Base-by-base conservation (phyloP, 2,329 filamentous ascomycete genomes). In the Fusarium decemcellulare region DNA sequence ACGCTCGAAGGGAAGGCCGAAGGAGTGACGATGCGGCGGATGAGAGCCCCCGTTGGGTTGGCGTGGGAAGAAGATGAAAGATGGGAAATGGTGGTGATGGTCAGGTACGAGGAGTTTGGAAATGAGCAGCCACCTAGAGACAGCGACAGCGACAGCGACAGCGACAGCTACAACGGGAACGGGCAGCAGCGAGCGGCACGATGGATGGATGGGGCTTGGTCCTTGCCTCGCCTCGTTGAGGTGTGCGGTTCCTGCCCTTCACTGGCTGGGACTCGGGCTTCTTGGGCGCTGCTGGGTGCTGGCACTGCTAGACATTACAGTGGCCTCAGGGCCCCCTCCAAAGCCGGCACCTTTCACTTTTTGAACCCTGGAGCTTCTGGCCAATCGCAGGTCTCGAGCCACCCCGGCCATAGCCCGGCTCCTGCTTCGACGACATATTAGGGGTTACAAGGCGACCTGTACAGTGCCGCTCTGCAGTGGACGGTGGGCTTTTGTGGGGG, bases 111-210 rank as follows among this genome's bases (percentile, higher is more conserved):
- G 68, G 61, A 68, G 44, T 65, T 37, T 60, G 58, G 54, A 54
- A 60, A 60, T 60, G 58, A 60, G 57, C 34, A 51, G 48, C 43
- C 55, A 51, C 34, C 67, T 50, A 57, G 64, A 68, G 59, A 48
- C 63, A 67, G 52, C 67, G 63, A 71, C 68, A 71, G 67, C 56
- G 59, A 48, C 63, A 67, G 52, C 67, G 63, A 71, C 68, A 71
- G 67, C 56, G 65, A 44, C 53, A 68, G 54, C 47, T 34, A 16
- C 40, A 63, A 52, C 50, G 59, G 59, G 51, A 63, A 68, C 59
- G 39, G 56, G 43, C 59, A 67, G 36, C 55, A 32, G 44, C 29
- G 23, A 47, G 29, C 34, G 55, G 52, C 44, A 56, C 46, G 46
- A 64, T 64, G 14, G 55, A 67, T 58, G 48, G 58, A 70, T 67